Base-by-base conservation (phyloP, 2,329 filamentous ascomycete genomes). In the Fusarium illudens region DNA sequence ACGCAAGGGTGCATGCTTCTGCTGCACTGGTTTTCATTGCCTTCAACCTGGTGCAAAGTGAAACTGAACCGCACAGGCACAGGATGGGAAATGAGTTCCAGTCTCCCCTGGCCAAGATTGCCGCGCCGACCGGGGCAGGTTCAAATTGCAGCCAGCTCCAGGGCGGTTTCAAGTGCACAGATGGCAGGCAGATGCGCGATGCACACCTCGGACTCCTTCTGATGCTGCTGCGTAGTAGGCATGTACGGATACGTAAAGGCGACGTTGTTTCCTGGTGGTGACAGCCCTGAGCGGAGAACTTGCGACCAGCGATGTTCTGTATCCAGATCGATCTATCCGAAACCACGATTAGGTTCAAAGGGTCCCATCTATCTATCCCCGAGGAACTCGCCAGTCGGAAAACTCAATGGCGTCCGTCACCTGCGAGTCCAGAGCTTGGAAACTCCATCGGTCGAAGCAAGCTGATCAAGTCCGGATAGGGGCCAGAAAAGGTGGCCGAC, bases 1-100 rank as follows among this genome's bases (percentile, higher is more conserved):
- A 25, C 33, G 32, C 50, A 53, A 30, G 33, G 22, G 30, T 53
- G 25, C 33, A 22, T 53, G 25, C 33, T 27, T 30, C n/a, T 20
- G 36, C 17, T 53, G 29, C 25, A 19, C 39, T 17, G 39, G 22
- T 44, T 44, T 44, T 44, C 22, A 15, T 25, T 27, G 39, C 22
- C 39, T 46, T 22, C 34, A 29, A 36, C 30, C 37, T 22, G 29
- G 17, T 44, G 29, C 51, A 22, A 25, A 46, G 53, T 57, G 54
- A 57, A 57, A 49, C 37, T 32, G 54, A 37, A 57, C 54, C 54
- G 54, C 54, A 50, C 54, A 57, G 42, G 52, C 52, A 29, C 34
- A 33, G 12, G 11, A 46, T 27, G 42, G 54, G 54, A 57, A 57
- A 57, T 50, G 54, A 57, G 42, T 32, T 29, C 42, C 33, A 33